A percentile compares a stretch with the other conserved stretches of the same genome.
phyloP scores from a whole-genome alignment of 2,329 filamentous ascomycete species.

The Sporothrix pallida region DNA sequence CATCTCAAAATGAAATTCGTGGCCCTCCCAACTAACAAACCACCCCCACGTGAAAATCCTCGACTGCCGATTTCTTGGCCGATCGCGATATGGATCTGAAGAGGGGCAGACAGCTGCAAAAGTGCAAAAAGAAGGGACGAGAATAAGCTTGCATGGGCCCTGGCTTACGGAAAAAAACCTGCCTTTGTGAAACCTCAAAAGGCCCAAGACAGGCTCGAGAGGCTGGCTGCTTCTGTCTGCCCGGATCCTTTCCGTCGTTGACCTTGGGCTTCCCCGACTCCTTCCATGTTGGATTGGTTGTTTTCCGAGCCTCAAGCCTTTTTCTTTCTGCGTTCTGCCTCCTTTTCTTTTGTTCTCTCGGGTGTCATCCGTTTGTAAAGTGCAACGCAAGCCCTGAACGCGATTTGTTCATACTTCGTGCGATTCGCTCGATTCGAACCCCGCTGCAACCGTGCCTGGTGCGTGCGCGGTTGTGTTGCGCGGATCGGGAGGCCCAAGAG shows the following conservation, averaged over 20 bases:
- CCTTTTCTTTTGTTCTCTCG: neutral
- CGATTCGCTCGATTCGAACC: too few relatives aligned
- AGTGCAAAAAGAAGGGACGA: neutral
- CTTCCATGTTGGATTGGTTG: neutral
- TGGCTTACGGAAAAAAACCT: neutral
- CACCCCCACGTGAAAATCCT: neutral
- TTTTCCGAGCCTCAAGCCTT: neutral
- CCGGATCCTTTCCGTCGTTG: neutral
- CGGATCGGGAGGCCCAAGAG: conserved; percentile 27
- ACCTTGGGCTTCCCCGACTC: neutral
- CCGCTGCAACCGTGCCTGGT: conserved; percentile 10
- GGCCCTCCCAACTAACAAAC: neutral
- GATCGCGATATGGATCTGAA: neutral
- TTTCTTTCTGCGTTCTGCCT: too few relatives aligned
- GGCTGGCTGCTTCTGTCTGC: conserved; percentile 14
- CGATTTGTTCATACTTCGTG: neutral
- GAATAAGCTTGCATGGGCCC: neutral
- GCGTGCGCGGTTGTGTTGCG: conserved; percentile 1
- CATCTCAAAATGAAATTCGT: neutral
- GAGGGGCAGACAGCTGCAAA: neutral
- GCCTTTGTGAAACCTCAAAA: conserved; percentile 3
- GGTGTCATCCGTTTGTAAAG: too few relatives aligned
- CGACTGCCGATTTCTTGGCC: conserved; percentile 13
- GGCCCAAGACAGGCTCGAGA: neutral
- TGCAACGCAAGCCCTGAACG: neutral